phyloP scores from a whole-genome alignment of 352 stramenopile species.

The Peronospora belbahrii region DNA sequence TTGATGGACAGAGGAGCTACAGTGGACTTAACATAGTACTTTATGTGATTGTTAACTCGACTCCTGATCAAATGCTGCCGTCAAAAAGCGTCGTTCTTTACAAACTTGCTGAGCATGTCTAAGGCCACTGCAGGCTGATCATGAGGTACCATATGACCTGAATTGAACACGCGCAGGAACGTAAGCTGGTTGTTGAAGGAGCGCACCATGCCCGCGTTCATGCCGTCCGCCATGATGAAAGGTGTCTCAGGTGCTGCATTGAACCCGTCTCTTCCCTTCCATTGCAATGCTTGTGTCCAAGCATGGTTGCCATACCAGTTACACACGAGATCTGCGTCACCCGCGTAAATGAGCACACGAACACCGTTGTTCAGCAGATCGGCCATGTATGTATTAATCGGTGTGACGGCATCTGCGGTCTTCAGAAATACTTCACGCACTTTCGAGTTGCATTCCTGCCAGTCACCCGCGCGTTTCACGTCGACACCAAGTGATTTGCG shows the following conservation, averaged over 20 bases:
- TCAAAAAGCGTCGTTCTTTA: conserved; percentile 34
- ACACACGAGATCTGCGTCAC: conserved; percentile 95
- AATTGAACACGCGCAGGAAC: conserved; percentile 55
- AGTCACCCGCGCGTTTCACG: conserved; percentile 36
- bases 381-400: conserved; percentile 78
- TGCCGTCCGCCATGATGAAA: conserved; percentile 11
- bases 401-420: conserved; percentile 87
- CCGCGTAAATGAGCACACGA: conserved; percentile 92
- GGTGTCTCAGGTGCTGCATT: conserved; percentile 36
- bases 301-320: conserved; percentile 94
- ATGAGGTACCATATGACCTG: conserved; percentile 56
- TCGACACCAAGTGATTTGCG: conserved; percentile 35
- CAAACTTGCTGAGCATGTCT: conserved; percentile 65
- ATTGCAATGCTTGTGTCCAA: conserved; percentile 89
- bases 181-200: conserved; percentile 41
- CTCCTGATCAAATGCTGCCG: too few relatives aligned
- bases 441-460: conserved; percentile 89
- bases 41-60: too few relatives aligned
- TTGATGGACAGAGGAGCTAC: too few relatives aligned
- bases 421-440: conserved; percentile 83
- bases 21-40: too few relatives aligned
- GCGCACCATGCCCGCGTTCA: conserved; percentile 23
- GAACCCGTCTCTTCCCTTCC: conserved; percentile 86
- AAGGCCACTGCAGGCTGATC: conserved; percentile 45
- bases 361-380: conserved; percentile 76